Percentiles rank a stretch among this genome's conserved stretches.
Conservation (phyloP, 2,329 filamentous ascomycete species). For the Botrytis elliptica region DNA sequence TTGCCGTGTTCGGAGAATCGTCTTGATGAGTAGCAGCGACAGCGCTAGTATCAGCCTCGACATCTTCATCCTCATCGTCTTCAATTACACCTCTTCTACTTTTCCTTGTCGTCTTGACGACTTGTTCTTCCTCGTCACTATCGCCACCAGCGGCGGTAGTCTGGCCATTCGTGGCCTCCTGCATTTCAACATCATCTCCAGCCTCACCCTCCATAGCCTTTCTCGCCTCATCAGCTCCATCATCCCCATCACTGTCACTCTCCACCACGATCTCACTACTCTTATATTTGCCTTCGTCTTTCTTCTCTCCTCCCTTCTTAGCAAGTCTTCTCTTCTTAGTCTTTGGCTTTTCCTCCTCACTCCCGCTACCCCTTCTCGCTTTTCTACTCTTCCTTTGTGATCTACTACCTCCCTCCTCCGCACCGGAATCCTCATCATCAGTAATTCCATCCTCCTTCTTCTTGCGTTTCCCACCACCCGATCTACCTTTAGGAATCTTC, state of each 20-base stretch:
- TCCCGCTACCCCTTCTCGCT: constrained; percentile 35
- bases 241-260: constrained; percentile 38
- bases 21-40: constrained; percentile 21
- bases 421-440: constrained; percentile 38
- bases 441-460: constrained; percentile 42
- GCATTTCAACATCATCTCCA: constrained; percentile 28
- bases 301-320: constrained; percentile 34
- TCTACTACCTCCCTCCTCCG: constrained; percentile 25
- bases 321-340: constrained; percentile 40
- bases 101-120: constrained; percentile 29
- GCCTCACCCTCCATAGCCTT: constrained; percentile 28
- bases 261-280: constrained; percentile 41
- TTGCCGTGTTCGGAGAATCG: constrained; percentile 34
- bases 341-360: constrained; percentile 39
- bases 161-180: constrained; percentile 15
- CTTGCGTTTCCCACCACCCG: constrained; percentile 44
- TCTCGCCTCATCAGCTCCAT: constrained; percentile 35
- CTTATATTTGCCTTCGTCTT: constrained; percentile 39
- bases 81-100: constrained; percentile 37
- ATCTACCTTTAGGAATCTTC: constrained; percentile 52
- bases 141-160: constrained; percentile 4
- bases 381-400: constrained; percentile 22
- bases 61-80: constrained; percentile 38
- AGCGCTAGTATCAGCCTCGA: constrained; percentile 30
- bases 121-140: constrained; percentile 34